Percentiles rank a stretch among this genome's conserved stretches.
These are phyloP conservation scores for Pythium guiyangense DNA, from an alignment of 352 stramenopile genomes.

Conservation along the genomic window DNA sequence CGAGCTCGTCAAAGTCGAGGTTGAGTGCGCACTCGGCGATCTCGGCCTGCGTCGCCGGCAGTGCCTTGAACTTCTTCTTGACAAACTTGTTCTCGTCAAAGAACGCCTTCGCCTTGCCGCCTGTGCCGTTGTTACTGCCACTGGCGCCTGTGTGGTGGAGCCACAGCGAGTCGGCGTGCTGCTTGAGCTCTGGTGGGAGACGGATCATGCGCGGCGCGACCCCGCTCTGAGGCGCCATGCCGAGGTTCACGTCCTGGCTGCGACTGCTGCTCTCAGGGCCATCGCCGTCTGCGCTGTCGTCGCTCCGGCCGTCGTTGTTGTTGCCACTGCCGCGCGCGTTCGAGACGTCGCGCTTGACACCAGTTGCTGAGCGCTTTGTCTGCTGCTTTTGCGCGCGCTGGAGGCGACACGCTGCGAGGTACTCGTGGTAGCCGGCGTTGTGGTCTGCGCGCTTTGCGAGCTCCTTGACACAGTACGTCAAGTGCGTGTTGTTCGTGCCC, in stretches of 20 bases:
- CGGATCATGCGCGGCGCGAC: slow-evolving; percentile 37
- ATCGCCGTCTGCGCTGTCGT: slow-evolving; percentile 31
- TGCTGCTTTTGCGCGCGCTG: slow-evolving; percentile 34
- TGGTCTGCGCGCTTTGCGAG: slow-evolving; percentile 64
- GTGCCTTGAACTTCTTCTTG: slow-evolving; percentile 90
- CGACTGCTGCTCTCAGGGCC: slow-evolving; percentile 7
- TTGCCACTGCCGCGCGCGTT: slow-evolving; percentile 21
- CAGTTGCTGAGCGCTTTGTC: slow-evolving; percentile 16
- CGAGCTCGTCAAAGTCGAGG: slow-evolving; percentile 77
- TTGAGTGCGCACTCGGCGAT: slow-evolving; percentile 73
- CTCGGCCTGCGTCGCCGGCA: slow-evolving; percentile 87
- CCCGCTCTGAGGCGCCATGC: slow-evolving; percentile 50
- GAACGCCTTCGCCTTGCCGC: slow-evolving; percentile 34
- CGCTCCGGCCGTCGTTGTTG: slow-evolving; percentile 25
- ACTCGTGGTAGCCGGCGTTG: slow-evolving; percentile 62
- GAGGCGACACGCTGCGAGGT: slow-evolving; percentile 38
- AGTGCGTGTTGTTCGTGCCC: slow-evolving; percentile 78
- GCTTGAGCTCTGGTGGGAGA: slow-evolving; percentile 33
- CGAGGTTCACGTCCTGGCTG: slow-evolving; percentile 41
- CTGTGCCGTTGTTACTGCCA: slow-evolving; percentile 10
- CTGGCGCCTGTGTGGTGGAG: slow-evolving; percentile 22
- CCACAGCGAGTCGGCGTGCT: slow-evolving; percentile 63
- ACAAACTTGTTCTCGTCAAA: slow-evolving; percentile 89
- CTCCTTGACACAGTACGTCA: slow-evolving; percentile 86
- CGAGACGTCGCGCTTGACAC: slow-evolving; percentile 46